These are phyloP conservation scores for Geum urbanum DNA, from an alignment of 306 rosid species.

Conservation along the genomic window DNA sequence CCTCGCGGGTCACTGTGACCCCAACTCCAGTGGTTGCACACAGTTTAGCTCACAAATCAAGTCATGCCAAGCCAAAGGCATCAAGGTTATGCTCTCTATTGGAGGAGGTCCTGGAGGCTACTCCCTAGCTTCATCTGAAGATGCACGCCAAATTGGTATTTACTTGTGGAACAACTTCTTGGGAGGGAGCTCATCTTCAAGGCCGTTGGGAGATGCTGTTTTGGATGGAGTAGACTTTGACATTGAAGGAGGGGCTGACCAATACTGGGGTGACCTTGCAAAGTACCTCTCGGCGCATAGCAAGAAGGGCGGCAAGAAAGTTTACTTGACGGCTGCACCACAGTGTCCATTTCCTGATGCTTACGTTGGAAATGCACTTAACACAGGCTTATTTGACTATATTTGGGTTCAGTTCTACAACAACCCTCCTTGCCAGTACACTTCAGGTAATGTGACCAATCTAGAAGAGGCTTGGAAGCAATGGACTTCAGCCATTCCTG, in stretches of 20 bases:
- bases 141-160: conserved; percentile 25
- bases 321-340: conserved; percentile 33
- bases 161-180: conserved; percentile 36
- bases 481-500: conserved; percentile 43
- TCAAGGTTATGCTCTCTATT: conserved; percentile 34
- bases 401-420: conserved; percentile 74
- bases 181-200: conserved; percentile 27
- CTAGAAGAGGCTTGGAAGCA: conserved; percentile 50
- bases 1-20: conserved; percentile 35
- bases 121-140: conserved; percentile 26
- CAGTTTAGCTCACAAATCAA: conserved; percentile 24
- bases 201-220: conserved; percentile 34
- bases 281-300: conserved; percentile 20
- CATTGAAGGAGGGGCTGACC: conserved; percentile 17
- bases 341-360: conserved; percentile 36
- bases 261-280: conserved; percentile 32
- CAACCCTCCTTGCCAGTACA: conserved; percentile 49
- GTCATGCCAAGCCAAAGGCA: conserved; percentile 27
- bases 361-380: conserved; percentile 24
- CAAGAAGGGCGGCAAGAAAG: background rate
- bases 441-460: conserved; percentile 26
- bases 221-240: conserved; percentile 41
- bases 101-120: conserved; percentile 31
- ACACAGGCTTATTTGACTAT: conserved; percentile 31
- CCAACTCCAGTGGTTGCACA: conserved; percentile 2